Base-by-base conservation (phyloP, 2,329 filamentous ascomycete species). In the Colletotrichum falcatum region DNA sequence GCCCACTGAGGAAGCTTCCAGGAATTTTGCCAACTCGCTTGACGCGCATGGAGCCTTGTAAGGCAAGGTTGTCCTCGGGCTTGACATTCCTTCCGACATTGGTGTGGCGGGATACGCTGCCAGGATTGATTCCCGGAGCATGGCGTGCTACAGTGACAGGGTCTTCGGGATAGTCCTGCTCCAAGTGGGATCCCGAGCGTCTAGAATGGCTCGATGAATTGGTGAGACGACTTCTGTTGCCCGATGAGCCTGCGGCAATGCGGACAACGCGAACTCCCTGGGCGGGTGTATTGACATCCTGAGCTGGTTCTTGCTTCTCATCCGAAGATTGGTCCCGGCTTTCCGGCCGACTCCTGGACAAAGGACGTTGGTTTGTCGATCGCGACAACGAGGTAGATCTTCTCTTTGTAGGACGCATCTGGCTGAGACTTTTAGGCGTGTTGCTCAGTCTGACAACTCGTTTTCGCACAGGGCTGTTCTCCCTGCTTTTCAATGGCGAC, bases 1-100 rank as follows among this genome's bases (percentile, higher is more conserved):
- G 94, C 1, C 92, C 93, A 74, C 92, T 94, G 28, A 96, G 83
- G 74, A 95, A 95, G 70, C 89, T 92, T 1, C 93, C 94, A 2
- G 91, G 89, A 9, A 92, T 85, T 79, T 93, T 93, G 20, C 91
- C 91, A 18, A 94, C 88, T 71, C 93, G 86, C 81, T 95, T 95
- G 69, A 95, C 85, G 6, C 94, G 88, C 85, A 94, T 89, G 0
- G 93, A 94, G 75, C 91, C 91, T 71, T 93, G 92, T 1, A 89
- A 82, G 18, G 88, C 90, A 42, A 83, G 81, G 42, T 92, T 90
- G 30, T 94, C 91, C 3, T 89, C 89, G 60, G 86, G 84, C 44
- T 86, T 84, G 60, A 48, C 46, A 20, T 80, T 83, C 60, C 85
- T 83, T 44, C 83, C 83, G 53, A 84, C 81, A 2, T 86, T 87